Percentiles rank a stretch among this genome's conserved stretches.
phyloP scores from a whole-genome alignment of 2,329 filamentous ascomycete genomes.

The Tolypocladium paradoxum region DNA sequence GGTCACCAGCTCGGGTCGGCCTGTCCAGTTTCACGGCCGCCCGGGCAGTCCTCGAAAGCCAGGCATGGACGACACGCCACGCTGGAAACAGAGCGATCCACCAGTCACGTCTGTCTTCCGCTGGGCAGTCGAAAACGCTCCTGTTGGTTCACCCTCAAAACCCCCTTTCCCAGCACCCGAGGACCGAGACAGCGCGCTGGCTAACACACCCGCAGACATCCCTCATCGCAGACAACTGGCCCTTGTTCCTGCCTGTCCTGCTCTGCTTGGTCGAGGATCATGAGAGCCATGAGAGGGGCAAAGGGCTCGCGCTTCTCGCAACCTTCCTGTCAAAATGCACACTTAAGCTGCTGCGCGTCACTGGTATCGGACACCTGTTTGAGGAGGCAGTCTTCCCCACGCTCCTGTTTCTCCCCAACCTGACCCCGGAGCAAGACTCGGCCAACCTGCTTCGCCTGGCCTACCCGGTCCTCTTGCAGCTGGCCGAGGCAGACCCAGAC shows the following conservation, averaged over 20 bases:
- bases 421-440: conserved; percentile 67
- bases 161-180: background rate
- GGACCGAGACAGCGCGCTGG: background rate
- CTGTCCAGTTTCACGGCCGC: conserved; percentile 11
- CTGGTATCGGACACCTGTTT: conserved; percentile 58
- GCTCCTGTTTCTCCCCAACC: conserved; percentile 63
- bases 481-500: conserved; percentile 29
- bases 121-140: conserved; percentile 4
- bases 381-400: conserved; percentile 59
- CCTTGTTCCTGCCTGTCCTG: conserved; percentile 57
- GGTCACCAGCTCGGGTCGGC: conserved; percentile 18
- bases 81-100: background rate
- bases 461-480: conserved; percentile 54
- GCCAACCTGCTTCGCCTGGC: conserved; percentile 50
- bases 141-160: conserved; percentile 1
- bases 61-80: background rate
- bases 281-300: conserved; percentile 37
- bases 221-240: conserved; percentile 40
- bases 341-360: conserved; percentile 40
- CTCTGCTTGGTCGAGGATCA: conserved; percentile 59
- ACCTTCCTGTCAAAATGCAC: conserved; percentile 46
- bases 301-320: conserved; percentile 44
- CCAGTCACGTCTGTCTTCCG: background rate
- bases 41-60: background rate
- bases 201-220: conserved; percentile 1